Conservation (phyloP, 257 asterid species). For the Ehretia macrophylla region DNA sequence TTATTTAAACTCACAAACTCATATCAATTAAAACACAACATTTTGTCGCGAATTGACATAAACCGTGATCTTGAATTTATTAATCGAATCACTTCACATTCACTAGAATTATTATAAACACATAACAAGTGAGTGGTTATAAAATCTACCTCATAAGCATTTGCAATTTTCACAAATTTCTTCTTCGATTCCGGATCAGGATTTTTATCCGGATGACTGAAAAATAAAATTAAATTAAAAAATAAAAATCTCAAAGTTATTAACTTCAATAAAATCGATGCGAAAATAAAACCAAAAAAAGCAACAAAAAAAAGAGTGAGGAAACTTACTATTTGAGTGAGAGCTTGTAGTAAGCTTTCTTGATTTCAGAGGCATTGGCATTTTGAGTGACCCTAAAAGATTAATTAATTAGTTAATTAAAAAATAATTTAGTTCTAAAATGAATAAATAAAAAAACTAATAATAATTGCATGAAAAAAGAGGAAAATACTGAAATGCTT, state of each 20-base stretch:
- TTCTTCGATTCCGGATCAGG: constrained; percentile 89
- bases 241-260: constrained; percentile 4
- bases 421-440: not conserved
- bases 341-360: constrained; percentile 52
- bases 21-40: too few relatives aligned
- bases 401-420: constrained; percentile 7
- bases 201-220: constrained; percentile 91
- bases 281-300: not conserved
- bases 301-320: not conserved
- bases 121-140: not conserved
- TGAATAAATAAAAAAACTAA: not conserved
- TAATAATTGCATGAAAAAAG: not conserved
- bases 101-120: not conserved
- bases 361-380: constrained; percentile 46
- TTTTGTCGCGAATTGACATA: too few relatives aligned
- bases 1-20: too few relatives aligned
- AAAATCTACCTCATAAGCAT: constrained; percentile 78
- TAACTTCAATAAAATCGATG: not conserved
- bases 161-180: constrained; percentile 74
- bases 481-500: not conserved
- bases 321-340: constrained; percentile 68
- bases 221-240: not conserved
- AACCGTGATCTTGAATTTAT: too few relatives aligned
- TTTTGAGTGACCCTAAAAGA: constrained; percentile 38
- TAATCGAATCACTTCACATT: not conserved